Evolutionary conservation across 352 stramenopile species (phyloP), one percentile per base, ranked within the genome.

Genomic region (Blastocystis sp.): DNA sequence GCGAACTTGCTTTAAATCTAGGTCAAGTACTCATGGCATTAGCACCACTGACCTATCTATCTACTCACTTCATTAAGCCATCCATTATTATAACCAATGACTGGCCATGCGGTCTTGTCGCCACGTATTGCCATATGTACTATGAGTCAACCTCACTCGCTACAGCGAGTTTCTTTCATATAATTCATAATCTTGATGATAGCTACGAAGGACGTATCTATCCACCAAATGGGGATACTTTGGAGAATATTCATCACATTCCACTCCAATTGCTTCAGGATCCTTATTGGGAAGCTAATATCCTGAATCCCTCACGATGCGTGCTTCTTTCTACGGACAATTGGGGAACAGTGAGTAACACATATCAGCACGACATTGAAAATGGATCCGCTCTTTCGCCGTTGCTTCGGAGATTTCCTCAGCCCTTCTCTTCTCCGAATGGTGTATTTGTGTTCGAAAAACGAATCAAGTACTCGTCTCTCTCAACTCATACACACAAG

Each of bases 151-250:
- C 55, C 9, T 61, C 55, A 8, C 61, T 91, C 15, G 20, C 29
- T 11, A n/a, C 23, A 54, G 79, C 89, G 1, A 61, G 76, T 6
- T 91, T 91, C 89, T 80, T 91, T 55, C 89, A 91, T 56, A 90
- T 91, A 8, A 37, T 80, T 23, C 89, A 91, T 64, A 91, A 91
- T 64, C 84, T 91, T 26, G 89, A 91, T 50, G 62, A 80, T 29
- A 76, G 47, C 18, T 91, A 91, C 55, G 89, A 91, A 50, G 89
- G 89, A 29, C 68, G 89, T 23, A 75, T 90, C 66, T 91, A 91
- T 55, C 89, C 89, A 18, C 3, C 61, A n/a, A 63, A 43, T n/a
- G 54, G 90, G 3, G 89, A 87, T 15, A 41, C 18, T 6, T 53
- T 90, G 3, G 11, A 64, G 5, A 37, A 39, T 20, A 23, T 91